Percentiles rank a stretch among this genome's conserved stretches.
phyloP scores from a whole-genome alignment of 2,329 filamentous ascomycete species.

The Aspergillus cejpii region DNA sequence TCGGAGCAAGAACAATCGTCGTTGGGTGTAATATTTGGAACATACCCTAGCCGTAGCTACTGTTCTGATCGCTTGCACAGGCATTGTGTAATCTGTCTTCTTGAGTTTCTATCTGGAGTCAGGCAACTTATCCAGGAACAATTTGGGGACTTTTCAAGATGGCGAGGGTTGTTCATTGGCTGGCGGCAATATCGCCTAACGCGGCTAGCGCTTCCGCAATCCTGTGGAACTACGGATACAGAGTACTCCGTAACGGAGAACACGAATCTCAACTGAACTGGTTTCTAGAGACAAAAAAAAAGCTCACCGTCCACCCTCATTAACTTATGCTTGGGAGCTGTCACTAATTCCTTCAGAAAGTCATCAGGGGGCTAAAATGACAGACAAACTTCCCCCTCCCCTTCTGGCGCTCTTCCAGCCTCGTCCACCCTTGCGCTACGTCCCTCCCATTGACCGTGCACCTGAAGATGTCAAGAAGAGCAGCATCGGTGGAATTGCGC shows the following conservation, averaged over 20 bases:
- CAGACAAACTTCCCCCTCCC: constrained; percentile 90
- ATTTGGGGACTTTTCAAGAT: constrained; percentile 25
- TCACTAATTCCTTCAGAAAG: neutral
- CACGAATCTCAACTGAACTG: constrained; percentile 19
- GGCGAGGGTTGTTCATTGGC: constrained; percentile 23
- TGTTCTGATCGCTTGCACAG: constrained; percentile 45
- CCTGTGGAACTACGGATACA: neutral
- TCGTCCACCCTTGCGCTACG: constrained; percentile 83
- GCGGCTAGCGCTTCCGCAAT: constrained; percentile 14
- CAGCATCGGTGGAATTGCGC: constrained; percentile 64
- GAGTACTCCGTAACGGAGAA: constrained; percentile 6
- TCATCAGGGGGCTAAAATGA: constrained; percentile 56
- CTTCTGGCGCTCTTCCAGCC: constrained; percentile 91
- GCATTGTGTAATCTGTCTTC: constrained; percentile 31
- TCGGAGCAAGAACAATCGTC: neutral
- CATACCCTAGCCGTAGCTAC: constrained; percentile 53
- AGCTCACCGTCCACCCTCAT: neutral
- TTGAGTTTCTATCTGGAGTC: constrained; percentile 2
- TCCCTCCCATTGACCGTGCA: constrained; percentile 73
- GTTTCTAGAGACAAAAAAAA: constrained; percentile 5
- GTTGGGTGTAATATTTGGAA: neutral
- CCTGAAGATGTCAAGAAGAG: constrained; percentile 75
- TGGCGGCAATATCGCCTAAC: constrained; percentile 20
- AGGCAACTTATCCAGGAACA: constrained; percentile 3
- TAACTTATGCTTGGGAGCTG: neutral